These are phyloP conservation scores for Davidsoniella neocaledoniae DNA, from an alignment of 2,329 filamentous ascomycete species.

Conservation along the genomic window DNA sequence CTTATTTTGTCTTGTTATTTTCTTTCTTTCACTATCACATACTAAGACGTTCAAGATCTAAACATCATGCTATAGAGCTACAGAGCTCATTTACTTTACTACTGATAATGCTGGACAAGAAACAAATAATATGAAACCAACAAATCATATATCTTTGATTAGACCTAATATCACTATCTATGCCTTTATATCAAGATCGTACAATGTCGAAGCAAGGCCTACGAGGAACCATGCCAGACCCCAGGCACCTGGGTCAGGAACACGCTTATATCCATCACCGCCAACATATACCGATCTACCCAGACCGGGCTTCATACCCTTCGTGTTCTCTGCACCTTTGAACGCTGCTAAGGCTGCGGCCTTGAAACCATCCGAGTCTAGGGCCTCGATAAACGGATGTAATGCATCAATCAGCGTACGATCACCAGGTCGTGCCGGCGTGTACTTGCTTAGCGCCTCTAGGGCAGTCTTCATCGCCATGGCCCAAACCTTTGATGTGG, in stretches of 20 bases:
- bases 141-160: no score
- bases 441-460: conserved; percentile 61
- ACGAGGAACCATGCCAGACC: conserved; percentile 64
- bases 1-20: no score
- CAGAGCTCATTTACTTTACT: no score
- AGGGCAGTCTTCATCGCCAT: conserved; percentile 56
- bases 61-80: no score
- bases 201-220: conserved; percentile 42
- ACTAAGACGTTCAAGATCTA: no score
- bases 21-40: no score
- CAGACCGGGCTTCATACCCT: conserved; percentile 79
- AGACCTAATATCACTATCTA: no score
- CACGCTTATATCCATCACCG: conserved; percentile 29
- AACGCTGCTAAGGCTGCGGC: conserved; percentile 61
- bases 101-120: no score
- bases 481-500: conserved; percentile 31
- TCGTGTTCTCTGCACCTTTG: conserved; percentile 65
- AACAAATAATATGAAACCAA: no score
- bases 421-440: conserved; percentile 76
- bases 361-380: conserved; percentile 50
- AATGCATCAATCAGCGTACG: conserved; percentile 82
- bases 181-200: no score
- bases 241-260: conserved; percentile 51
- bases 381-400: conserved; percentile 64
- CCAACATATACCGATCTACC: conserved; percentile 36